Conservation (phyloP, 1,139 yeast genomes). For the Saccharomycopsis hybrid region DNA sequence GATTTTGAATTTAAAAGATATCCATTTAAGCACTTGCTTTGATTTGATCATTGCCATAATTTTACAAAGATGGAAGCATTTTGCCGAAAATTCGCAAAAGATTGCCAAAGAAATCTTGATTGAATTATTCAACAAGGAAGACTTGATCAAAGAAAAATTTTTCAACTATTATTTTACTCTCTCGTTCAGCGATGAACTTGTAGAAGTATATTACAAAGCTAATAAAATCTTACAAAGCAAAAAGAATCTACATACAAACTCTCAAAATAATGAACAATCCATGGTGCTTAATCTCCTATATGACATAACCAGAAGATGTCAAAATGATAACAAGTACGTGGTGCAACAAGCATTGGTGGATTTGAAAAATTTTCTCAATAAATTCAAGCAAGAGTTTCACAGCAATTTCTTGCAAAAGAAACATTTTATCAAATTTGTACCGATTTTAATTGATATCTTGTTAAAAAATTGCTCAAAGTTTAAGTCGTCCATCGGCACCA, state of each 20-base stretch:
- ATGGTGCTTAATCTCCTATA: slow-evolving; percentile 31
- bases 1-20: slow-evolving; percentile 43
- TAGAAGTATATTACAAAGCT: slow-evolving; percentile 26
- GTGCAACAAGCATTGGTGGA: slow-evolving; percentile 75
- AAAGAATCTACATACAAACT: slow-evolving; percentile 25
- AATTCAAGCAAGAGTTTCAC: slow-evolving; percentile 45
- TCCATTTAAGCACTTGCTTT: slow-evolving; percentile 48
- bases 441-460: slow-evolving; percentile 24
- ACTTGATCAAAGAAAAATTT: slow-evolving; percentile 32
- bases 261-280: slow-evolving; percentile 6
- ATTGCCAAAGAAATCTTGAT: slow-evolving; percentile 42
- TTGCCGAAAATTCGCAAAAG: slow-evolving; percentile 41
- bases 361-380: slow-evolving; percentile 44
- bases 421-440: slow-evolving; percentile 30
- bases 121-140: slow-evolving; percentile 29
- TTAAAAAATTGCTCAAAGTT: slow-evolving; percentile 21
- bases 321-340: slow-evolving; percentile 67
- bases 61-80: slow-evolving; percentile 56
- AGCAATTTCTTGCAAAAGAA: slow-evolving; percentile 20
- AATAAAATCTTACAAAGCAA: slow-evolving; percentile 26
- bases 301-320: slow-evolving; percentile 51
- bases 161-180: slow-evolving; percentile 42
- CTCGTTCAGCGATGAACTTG: slow-evolving; percentile 40
- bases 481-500: slow-evolving; percentile 13
- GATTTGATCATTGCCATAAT: slow-evolving; percentile 51